These are phyloP conservation scores for Globisporangium orthogonon DNA, from an alignment of 352 stramenopile species.

Conservation along the genomic window DNA sequence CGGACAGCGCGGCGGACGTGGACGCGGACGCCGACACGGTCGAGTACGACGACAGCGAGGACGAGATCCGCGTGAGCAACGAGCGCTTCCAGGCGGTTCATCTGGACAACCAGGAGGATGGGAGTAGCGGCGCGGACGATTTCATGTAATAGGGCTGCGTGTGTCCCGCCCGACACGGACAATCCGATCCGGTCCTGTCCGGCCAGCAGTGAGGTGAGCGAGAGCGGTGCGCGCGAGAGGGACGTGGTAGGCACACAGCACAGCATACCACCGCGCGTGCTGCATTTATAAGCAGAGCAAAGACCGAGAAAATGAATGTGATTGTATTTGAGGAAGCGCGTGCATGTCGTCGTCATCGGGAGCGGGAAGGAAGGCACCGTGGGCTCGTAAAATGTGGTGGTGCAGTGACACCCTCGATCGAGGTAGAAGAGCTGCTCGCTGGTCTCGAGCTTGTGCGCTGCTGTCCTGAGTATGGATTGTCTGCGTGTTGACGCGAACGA, in stretches of 20 bases:
- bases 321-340: neutral
- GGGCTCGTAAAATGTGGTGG: too few relatives aligned
- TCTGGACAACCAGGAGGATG: slow-evolving; percentile 79
- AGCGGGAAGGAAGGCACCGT: too few relatives aligned
- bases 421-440: too few relatives aligned
- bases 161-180: too few relatives aligned
- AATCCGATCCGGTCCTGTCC: too few relatives aligned
- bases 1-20: slow-evolving; percentile 64
- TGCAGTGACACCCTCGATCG: too few relatives aligned
- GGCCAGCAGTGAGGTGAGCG: too few relatives aligned
- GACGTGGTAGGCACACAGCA: too few relatives aligned
- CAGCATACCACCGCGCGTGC: too few relatives aligned
- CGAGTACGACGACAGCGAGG: slow-evolving; percentile 87
- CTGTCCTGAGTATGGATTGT: neutral
- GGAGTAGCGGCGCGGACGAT: slow-evolving; percentile 59
- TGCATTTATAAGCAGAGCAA: neutral
- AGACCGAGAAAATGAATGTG: neutral
- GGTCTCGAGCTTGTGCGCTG: too few relatives aligned
- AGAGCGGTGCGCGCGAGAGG: too few relatives aligned
- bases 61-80: slow-evolving; percentile 87
- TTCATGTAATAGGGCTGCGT: slow-evolving; percentile 49
- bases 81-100: slow-evolving; percentile 86
- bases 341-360: too few relatives aligned
- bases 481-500: neutral
- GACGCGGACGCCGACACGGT: slow-evolving; percentile 77